phyloP scores from a whole-genome alignment of 331 rosid genomes.

The Phaseolus coccineus region DNA sequence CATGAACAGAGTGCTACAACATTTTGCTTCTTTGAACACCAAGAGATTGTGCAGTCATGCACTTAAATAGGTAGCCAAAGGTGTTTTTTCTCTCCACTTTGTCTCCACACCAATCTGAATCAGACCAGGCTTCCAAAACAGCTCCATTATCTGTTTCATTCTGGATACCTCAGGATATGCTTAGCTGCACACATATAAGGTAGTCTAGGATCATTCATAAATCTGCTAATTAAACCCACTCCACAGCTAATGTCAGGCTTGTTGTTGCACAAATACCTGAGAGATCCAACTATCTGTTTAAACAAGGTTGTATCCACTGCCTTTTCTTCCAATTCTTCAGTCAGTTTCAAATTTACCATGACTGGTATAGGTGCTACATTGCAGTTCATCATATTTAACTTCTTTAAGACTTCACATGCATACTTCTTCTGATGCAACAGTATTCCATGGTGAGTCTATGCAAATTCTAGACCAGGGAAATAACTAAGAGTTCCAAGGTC shows the following conservation, averaged over 20 bases:
- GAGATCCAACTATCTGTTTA: not conserved
- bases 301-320: not conserved
- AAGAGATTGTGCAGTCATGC: not conserved
- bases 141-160: not conserved
- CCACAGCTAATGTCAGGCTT: no score
- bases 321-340: not conserved
- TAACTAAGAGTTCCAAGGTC: not conserved
- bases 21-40: no score
- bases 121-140: not conserved
- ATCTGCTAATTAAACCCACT: not conserved
- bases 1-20: no score
- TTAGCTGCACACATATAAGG: not conserved
- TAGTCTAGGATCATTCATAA: not conserved
- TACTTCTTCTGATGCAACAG: not conserved
- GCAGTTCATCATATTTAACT: not conserved
- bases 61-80: no score
- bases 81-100: not conserved
- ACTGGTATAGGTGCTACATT: not conserved
- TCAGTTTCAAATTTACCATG: not conserved
- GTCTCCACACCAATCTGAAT: not conserved
- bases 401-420: not conserved
- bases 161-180: not conserved
- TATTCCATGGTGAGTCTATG: not conserved
- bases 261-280: no score
- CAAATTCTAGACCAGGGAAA: not conserved